A percentile compares a stretch with the other conserved stretches of the same genome.
Conservation (phyloP, 2,329 filamentous ascomycete species). For the Penicillium thymicola region DNA sequence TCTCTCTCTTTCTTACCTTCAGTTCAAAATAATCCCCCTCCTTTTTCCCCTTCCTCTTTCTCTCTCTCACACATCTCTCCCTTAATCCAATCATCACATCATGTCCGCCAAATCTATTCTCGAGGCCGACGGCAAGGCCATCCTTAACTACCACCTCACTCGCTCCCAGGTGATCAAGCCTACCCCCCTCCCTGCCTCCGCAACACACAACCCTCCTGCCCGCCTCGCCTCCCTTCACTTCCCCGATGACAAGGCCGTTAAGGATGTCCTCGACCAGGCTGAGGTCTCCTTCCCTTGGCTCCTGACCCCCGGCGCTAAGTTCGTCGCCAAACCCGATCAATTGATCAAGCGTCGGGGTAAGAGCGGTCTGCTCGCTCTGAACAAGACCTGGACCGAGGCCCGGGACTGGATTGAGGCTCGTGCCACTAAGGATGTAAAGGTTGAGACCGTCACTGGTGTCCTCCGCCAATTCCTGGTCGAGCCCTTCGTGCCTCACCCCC, state of each 20-base stretch:
- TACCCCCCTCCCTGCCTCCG: slow-evolving; percentile 77
- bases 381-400: slow-evolving; percentile 95
- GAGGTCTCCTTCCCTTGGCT: slow-evolving; percentile 98
- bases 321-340: slow-evolving; percentile 99
- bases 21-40: slow-evolving; percentile 23
- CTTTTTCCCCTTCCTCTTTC: slow-evolving; percentile 13
- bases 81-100: slow-evolving; percentile 33
- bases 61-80: slow-evolving; percentile 4
- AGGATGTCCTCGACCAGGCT: slow-evolving; percentile 85
- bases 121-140: slow-evolving; percentile 99
- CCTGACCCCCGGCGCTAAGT: slow-evolving; percentile 75
- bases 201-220: slow-evolving; percentile 87
- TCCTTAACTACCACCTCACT: slow-evolving; percentile 99
- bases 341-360: slow-evolving; percentile 99
- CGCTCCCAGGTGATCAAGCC: slow-evolving; percentile 97
- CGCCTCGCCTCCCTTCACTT: slow-evolving; percentile 92
- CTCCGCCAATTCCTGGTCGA: slow-evolving; percentile 96
- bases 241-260: slow-evolving; percentile 78
- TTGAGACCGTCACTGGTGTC: slow-evolving; percentile 85
- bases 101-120: slow-evolving; percentile 97
- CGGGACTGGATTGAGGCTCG: slow-evolving; percentile 90
- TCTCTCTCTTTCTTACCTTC: slow-evolving; percentile 16
- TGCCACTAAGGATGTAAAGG: slow-evolving; percentile 86
- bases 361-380: slow-evolving; percentile 91
- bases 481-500: slow-evolving; percentile 94